These are phyloP conservation scores for Bassia scoparia DNA, from an alignment of 148 eudicot species.

Conservation along the genomic window DNA sequence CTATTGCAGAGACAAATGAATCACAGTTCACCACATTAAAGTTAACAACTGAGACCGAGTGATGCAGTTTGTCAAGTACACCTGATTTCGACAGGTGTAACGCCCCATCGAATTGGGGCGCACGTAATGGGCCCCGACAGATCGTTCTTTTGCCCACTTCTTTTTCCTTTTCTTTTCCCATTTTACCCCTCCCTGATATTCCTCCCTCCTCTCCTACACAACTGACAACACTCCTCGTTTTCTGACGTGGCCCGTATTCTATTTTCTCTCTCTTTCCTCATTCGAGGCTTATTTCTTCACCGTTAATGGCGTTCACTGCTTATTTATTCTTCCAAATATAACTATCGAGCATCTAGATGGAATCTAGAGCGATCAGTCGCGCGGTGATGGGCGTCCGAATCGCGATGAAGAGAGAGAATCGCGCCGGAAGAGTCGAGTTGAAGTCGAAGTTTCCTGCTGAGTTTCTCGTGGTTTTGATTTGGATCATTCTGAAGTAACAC, in stretches of 20 bases:
- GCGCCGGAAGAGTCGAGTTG: slow-evolving; percentile 7
- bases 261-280: background rate
- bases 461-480: background rate
- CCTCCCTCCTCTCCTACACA: background rate
- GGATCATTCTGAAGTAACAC: slow-evolving; percentile 14
- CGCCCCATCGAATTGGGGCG: background rate
- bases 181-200: slow-evolving; percentile 21
- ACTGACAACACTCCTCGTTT: background rate
- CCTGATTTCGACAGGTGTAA: too few species aligned
- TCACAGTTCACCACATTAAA: too few species aligned
- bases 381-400: slow-evolving; percentile 20
- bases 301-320: background rate
- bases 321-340: background rate
- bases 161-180: background rate
- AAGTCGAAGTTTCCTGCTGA: background rate
- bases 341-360: background rate
- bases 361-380: background rate
- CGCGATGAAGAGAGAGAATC: slow-evolving; percentile 13
- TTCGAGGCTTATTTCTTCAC: too few species aligned
- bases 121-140: background rate
- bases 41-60: too few species aligned
- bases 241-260: slow-evolving; percentile 22
- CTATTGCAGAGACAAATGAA: too few species aligned
- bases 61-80: too few species aligned
- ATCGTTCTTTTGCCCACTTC: background rate